A percentile compares a stretch with the other conserved stretches of the same genome.
These are phyloP conservation scores for Rhizopus microsporus DNA, from an alignment of 371 early-diverging fungal species.

Conservation along the genomic window DNA sequence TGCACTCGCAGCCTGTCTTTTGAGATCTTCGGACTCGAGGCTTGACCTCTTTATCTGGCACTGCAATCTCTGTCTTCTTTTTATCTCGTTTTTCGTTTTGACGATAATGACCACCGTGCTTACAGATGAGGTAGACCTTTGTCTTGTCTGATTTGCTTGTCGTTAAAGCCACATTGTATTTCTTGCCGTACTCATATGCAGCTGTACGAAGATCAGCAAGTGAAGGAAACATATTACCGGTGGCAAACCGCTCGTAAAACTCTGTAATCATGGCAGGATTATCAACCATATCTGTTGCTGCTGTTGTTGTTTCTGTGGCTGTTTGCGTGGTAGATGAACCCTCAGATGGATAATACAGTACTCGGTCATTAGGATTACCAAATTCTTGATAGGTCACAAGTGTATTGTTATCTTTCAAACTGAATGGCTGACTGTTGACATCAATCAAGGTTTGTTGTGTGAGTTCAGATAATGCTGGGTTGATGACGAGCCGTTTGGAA, in stretches of 20 bases:
- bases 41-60: conserved; percentile 1
- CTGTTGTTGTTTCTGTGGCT: background rate
- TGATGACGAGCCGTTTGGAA: background rate
- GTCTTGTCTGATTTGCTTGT: conserved; percentile 27
- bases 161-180: conserved; percentile 22
- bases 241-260: conserved; percentile 17
- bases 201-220: conserved; percentile 18
- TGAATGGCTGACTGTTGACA: conserved; percentile 24
- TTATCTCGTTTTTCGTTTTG: conserved; percentile 9
- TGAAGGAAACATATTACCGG: conserved; percentile 10
- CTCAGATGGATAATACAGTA: too few species aligned
- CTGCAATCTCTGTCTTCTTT: background rate
- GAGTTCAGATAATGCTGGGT: conserved; percentile 2
- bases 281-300: conserved; percentile 5
- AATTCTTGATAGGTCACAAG: background rate
- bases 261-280: conserved; percentile 10
- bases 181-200: conserved; percentile 22
- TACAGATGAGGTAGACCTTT: conserved; percentile 27
- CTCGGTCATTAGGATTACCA: background rate
- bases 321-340: background rate
- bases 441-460: conserved; percentile 20
- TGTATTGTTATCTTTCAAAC: background rate
- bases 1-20: conserved; percentile 26
- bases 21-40: conserved; percentile 18
- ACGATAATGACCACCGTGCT: conserved; percentile 28